These are phyloP conservation scores for Phytopythium montanum DNA, from an alignment of 352 stramenopile species.

Conservation along the genomic window DNA sequence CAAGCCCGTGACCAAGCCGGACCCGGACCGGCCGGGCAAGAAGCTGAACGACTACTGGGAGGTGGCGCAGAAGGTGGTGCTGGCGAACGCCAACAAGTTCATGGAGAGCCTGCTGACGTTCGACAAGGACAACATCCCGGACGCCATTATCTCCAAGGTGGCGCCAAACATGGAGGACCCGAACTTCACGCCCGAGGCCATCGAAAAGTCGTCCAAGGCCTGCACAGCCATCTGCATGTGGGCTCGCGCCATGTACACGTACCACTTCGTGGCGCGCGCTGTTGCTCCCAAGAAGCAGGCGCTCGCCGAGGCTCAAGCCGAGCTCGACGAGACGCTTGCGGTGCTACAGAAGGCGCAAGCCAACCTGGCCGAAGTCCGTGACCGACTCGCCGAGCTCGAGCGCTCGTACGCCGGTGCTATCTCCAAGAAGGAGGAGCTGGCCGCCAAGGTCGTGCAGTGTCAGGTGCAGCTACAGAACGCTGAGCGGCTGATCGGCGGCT, in stretches of 20 bases:
- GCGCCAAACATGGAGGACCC: constrained; percentile 86
- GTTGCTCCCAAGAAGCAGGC: constrained; percentile 92
- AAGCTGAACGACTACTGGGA: constrained; percentile 93
- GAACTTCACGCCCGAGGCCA: constrained; percentile 89
- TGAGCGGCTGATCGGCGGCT: constrained; percentile 76
- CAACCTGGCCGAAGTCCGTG: constrained; percentile 79
- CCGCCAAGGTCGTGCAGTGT: constrained; percentile 85
- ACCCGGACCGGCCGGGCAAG: constrained; percentile 85
- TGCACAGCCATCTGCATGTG: constrained; percentile 93
- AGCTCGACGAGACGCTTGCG: constrained; percentile 85
- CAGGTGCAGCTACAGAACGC: constrained; percentile 89
- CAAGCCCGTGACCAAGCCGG: constrained; percentile 85
- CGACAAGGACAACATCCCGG: constrained; percentile 93
- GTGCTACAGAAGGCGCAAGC: constrained; percentile 81
- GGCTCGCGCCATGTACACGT: constrained; percentile 92
- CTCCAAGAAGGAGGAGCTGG: constrained; percentile 90
- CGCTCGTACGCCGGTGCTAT: constrained; percentile 81
- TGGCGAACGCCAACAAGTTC: constrained; percentile 92
- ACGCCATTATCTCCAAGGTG: constrained; percentile 83
- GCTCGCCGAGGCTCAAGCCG: constrained; percentile 72
- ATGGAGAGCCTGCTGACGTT: constrained; percentile 88
- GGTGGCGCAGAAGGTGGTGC: constrained; percentile 84
- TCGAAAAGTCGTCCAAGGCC: constrained; percentile 91
- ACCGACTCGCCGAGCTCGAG: constrained; percentile 83
- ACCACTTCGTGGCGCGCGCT: constrained; percentile 89